These are phyloP conservation scores for Podila verticillata DNA, from an alignment of 192 early-diverging fungal genomes.

Conservation along the genomic window DNA sequence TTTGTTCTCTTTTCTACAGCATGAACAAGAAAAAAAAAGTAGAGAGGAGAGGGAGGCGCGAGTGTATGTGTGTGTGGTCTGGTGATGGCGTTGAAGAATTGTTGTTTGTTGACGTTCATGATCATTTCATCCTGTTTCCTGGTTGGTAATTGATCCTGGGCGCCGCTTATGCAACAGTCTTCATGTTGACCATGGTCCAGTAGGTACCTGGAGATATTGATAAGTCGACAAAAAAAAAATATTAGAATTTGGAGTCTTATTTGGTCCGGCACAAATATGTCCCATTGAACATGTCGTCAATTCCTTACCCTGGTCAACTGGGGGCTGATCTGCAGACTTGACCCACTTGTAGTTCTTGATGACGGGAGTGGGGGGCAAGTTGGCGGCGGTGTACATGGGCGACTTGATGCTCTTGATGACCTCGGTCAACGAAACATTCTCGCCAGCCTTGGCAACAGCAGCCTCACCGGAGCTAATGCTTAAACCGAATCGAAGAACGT, in stretches of 20 bases:
- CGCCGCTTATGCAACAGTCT: constrained; percentile 7
- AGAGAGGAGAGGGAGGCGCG: neutral
- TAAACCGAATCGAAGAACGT: neutral
- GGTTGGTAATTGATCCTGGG: neutral
- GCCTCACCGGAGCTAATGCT: constrained; percentile 47
- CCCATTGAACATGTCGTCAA: neutral
- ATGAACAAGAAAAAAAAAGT: neutral
- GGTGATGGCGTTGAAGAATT: neutral
- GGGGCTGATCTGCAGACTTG: constrained; percentile 40
- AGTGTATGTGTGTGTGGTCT: neutral
- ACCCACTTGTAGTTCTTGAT: constrained; percentile 60
- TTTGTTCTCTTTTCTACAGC: neutral
- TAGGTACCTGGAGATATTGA: constrained; percentile 27
- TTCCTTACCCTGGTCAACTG: constrained; percentile 50
- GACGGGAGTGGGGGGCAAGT: constrained; percentile 67
- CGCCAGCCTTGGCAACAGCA: constrained; percentile 38
- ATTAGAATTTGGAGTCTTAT: neutral
- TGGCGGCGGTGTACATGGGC: constrained; percentile 61
- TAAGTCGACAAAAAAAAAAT: neutral
- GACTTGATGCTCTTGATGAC: constrained; percentile 57
- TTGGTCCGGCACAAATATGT: neutral
- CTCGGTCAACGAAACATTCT: constrained; percentile 57
- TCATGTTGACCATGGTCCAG: constrained; percentile 52
- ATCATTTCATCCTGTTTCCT: neutral
- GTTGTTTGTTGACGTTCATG: neutral